Conservation (phyloP, 495 filamentous ascomycete genomes). For the Hypoxylon cercidicola region DNA sequence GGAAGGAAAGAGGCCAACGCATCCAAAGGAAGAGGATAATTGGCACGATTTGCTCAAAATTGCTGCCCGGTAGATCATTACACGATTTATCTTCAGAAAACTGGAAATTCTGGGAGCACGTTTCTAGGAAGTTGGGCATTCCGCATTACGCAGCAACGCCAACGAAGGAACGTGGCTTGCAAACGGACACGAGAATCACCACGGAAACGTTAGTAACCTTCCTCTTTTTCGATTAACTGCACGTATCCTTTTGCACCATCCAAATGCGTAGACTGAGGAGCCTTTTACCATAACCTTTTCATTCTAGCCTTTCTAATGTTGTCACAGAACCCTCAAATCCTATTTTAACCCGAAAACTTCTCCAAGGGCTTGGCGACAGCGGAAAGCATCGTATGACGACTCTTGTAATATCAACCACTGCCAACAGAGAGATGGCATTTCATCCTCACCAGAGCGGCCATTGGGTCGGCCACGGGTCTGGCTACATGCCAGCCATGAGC, state of each 20-base stretch:
- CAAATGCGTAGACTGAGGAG: no score
- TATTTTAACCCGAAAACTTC: neutral
- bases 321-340: neutral
- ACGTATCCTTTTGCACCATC: no score
- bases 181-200: neutral
- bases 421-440: slow-evolving; percentile 40
- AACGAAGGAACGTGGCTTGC: slow-evolving; percentile 2
- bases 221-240: no score
- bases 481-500: slow-evolving; percentile 48
- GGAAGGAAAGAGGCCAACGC: slow-evolving; percentile 1
- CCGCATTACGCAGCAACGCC: neutral
- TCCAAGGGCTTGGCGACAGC: slow-evolving; percentile 6
- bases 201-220: slow-evolving; percentile 16
- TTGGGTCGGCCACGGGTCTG: slow-evolving; percentile 41
- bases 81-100: no score
- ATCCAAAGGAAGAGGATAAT: slow-evolving; percentile 26
- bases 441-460: slow-evolving; percentile 42
- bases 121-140: neutral
- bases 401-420: slow-evolving; percentile 39
- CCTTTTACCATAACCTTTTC: no score
- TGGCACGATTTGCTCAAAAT: slow-evolving; percentile 6
- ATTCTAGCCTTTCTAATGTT: no score
- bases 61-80: neutral
- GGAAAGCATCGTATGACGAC: slow-evolving; percentile 23
- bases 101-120: no score